Conservation (phyloP, 169 alveolate species). For the Cryptosporidium canis region DNA sequence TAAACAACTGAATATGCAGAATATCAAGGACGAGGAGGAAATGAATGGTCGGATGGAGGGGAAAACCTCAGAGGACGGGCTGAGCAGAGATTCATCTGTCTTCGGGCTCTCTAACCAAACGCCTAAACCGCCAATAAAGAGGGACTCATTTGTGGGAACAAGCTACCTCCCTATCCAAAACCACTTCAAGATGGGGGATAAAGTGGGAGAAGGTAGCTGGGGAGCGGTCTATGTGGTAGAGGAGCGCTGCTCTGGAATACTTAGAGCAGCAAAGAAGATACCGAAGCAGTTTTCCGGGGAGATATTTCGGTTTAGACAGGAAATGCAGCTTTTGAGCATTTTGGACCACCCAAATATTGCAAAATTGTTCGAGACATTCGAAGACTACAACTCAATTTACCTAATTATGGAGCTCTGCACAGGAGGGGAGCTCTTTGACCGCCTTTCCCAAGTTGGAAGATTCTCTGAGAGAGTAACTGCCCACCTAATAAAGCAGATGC, state of each 20-base stretch:
- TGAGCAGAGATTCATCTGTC: slow-evolving; percentile 22
- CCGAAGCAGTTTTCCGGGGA: slow-evolving; percentile 68
- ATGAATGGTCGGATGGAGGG: not conserved
- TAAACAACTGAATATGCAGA: not conserved
- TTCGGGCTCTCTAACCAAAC: slow-evolving; percentile 63
- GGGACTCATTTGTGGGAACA: slow-evolving; percentile 69
- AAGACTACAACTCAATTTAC: slow-evolving; percentile 82
- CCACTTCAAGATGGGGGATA: slow-evolving; percentile 75
- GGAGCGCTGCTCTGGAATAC: slow-evolving; percentile 64
- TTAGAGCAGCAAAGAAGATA: slow-evolving; percentile 64
- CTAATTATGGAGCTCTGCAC: slow-evolving; percentile 86
- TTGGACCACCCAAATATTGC: slow-evolving; percentile 83
- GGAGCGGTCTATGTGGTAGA: slow-evolving; percentile 82
- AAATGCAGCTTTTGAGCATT: slow-evolving; percentile 68
- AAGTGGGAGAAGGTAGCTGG: slow-evolving; percentile 80
- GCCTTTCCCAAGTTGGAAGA: slow-evolving; percentile 73
- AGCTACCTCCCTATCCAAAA: slow-evolving; percentile 63
- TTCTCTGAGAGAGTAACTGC: slow-evolving; percentile 86
- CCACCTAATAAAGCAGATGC: slow-evolving; percentile 78
- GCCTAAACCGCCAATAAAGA: slow-evolving; percentile 64
- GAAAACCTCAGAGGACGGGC: not conserved
- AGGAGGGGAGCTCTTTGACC: slow-evolving; percentile 84
- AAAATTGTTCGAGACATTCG: slow-evolving; percentile 83
- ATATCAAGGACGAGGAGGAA: not conserved
- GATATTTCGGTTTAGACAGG: slow-evolving; percentile 54